phyloP scores from a whole-genome alignment of 1,284 basidiomycete genomes.

The Tilletiaria anomala region DNA sequence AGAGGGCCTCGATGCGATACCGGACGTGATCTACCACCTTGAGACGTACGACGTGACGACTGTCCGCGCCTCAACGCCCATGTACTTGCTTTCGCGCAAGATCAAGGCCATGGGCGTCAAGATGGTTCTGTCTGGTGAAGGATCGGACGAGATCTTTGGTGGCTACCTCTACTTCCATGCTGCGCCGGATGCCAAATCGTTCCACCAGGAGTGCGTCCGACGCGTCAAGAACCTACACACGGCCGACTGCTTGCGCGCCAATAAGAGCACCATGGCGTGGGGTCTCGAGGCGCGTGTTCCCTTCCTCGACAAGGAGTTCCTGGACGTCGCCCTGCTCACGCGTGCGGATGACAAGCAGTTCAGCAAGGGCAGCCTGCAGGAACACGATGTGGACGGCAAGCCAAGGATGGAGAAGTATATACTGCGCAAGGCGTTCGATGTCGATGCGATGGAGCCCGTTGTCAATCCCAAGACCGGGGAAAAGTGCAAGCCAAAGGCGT shows the following conservation, averaged over 20 bases:
- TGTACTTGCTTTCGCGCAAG: constrained; percentile 92
- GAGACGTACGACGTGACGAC: constrained; percentile 99
- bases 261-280: constrained; percentile 99
- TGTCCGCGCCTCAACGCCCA: constrained; percentile 89
- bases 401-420: constrained; percentile 57
- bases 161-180: constrained; percentile 99
- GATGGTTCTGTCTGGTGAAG: constrained; percentile 97
- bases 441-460: constrained; percentile 15
- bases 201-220: constrained; percentile 89
- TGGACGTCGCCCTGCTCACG: constrained; percentile 84
- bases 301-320: constrained; percentile 93
- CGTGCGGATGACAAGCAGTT: constrained; percentile 83
- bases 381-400: constrained; percentile 48
- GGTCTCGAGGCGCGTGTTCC: constrained; percentile 96
- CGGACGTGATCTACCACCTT: constrained; percentile 94
- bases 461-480: neutral
- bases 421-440: constrained; percentile 91
- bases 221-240: constrained; percentile 98
- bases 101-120: constrained; percentile 99
- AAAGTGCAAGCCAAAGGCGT: constrained; percentile 45
- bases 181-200: constrained; percentile 71
- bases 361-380: constrained; percentile 61
- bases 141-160: constrained; percentile 93
- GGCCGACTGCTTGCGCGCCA: constrained; percentile 90
- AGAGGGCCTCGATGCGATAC: constrained; percentile 91